Base-by-base conservation (phyloP, 148 eudicot species). In the Chenopodium suecicum region DNA sequence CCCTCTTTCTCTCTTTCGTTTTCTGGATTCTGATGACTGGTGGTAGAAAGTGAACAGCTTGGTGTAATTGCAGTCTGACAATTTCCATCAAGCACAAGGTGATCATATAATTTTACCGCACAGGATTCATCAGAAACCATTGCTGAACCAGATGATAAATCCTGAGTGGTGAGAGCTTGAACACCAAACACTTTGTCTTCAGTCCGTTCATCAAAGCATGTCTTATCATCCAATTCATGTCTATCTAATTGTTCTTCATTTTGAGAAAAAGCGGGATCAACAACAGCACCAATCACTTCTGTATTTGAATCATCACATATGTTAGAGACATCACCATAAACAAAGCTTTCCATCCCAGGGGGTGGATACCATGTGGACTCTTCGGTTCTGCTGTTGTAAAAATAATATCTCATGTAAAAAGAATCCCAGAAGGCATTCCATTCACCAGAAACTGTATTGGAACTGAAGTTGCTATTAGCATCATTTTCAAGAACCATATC, bases 291-390 rank as follows among this genome's bases (percentile, higher is more conserved):
- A 81, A 79, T 72, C 46, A 70, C 58, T 82, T 82, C 88, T 66
- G 69, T 69, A 76, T 76, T 84, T 73, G 85, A 79, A 68, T 85
- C 88, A 72, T 68, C 67, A 29, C 84, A 32, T 77, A 64, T 75
- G 68, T 81, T 71, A 68, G 72, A 72, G 72, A 46, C 41, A 37
- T 83, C 86, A 78, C 69, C 78, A 83, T 60, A 78, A n/a, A 67
- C 90, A 66, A 89, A 81, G 83, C 78, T 78, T 80, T 91, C 95
- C 95, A 94, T 90, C 76, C 94, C 97, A 56, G 87, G 84, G 79
- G 99, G 99, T 76, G 93, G 91, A 64, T 92, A 81, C 99, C 98
- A 94, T 5, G 95, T 92, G 19, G 92, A 91, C 73, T 87, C 93
- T n/a, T 85, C 82, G 60, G 94, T 92, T 76, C 69, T 78, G 23